These are phyloP conservation scores for Diaporthe citriasiana DNA, from an alignment of 2,329 filamentous ascomycete species.

Conservation along the genomic window DNA sequence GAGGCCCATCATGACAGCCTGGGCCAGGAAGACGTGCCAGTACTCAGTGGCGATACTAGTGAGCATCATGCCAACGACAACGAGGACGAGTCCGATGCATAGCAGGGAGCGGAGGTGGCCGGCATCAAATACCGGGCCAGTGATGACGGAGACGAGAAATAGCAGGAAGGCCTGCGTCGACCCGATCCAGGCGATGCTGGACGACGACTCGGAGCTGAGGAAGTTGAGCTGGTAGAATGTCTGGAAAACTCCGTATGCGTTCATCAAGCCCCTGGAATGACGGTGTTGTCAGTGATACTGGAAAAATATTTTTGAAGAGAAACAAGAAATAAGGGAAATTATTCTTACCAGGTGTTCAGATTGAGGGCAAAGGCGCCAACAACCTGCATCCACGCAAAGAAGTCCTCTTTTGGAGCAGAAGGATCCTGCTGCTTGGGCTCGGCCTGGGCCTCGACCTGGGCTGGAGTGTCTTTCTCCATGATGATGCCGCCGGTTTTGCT, in stretches of 20 bases:
- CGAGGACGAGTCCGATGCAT: conserved; percentile 51
- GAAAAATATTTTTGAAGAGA: too few species aligned
- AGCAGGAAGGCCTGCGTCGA: conserved; percentile 59
- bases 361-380: conserved; percentile 65
- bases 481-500: background rate
- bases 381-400: conserved; percentile 69
- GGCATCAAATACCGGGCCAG: conserved; percentile 58
- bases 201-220: conserved; percentile 51
- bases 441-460: background rate
- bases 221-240: conserved; percentile 57
- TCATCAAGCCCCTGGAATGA: conserved; percentile 1
- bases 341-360: conserved; percentile 64
- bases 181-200: conserved; percentile 61
- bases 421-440: background rate
- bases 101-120: conserved; percentile 57
- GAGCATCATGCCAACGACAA: conserved; percentile 60
- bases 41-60: conserved; percentile 59
- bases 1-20: conserved; percentile 55
- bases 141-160: conserved; percentile 56
- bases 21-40: conserved; percentile 57
- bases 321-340: background rate
- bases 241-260: conserved; percentile 60
- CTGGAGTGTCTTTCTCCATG: background rate
- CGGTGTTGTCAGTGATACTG: background rate
- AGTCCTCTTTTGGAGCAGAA: conserved; percentile 58